phyloP scores from a whole-genome alignment of 495 filamentous ascomycete species.

The Annulohypoxylon moriforme region DNA sequence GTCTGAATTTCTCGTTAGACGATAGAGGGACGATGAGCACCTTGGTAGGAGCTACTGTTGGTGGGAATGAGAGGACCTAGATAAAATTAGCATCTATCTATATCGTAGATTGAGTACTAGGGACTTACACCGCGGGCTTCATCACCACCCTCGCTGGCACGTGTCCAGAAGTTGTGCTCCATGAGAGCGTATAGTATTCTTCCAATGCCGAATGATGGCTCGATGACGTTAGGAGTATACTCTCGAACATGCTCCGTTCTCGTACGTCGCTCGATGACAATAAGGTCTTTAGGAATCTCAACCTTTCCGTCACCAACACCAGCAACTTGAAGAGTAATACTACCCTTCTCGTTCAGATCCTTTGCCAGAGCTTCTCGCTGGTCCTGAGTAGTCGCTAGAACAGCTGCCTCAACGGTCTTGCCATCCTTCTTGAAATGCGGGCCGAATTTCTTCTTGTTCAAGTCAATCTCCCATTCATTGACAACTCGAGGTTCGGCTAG shows the following conservation, averaged over 20 bases:
- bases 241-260: slow-evolving; percentile 66
- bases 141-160: slow-evolving; percentile 71
- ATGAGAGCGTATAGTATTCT: slow-evolving; percentile 72
- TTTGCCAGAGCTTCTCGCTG: slow-evolving; percentile 65
- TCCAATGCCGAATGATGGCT: slow-evolving; percentile 78
- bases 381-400: slow-evolving; percentile 66
- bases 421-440: slow-evolving; percentile 73
- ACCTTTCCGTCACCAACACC: slow-evolving; percentile 67
- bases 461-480: slow-evolving; percentile 69
- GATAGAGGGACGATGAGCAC: slow-evolving; percentile 80
- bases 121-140: slow-evolving; percentile 72
- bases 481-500: slow-evolving; percentile 65
- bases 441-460: slow-evolving; percentile 74
- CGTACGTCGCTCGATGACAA: slow-evolving; percentile 67
- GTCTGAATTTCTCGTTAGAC: slow-evolving; percentile 68
- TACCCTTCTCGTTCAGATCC: slow-evolving; percentile 61
- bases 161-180: slow-evolving; percentile 74
- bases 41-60: slow-evolving; percentile 77
- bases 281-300: slow-evolving; percentile 66
- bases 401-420: slow-evolving; percentile 67
- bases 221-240: slow-evolving; percentile 76
- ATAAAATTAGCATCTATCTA: slow-evolving; percentile 35
- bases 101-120: not conserved
- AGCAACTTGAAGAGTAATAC: slow-evolving; percentile 66
- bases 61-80: slow-evolving; percentile 79